These are phyloP conservation scores for Candida manassasensis DNA, from an alignment of 805 yeast species.

Conservation along the genomic window DNA sequence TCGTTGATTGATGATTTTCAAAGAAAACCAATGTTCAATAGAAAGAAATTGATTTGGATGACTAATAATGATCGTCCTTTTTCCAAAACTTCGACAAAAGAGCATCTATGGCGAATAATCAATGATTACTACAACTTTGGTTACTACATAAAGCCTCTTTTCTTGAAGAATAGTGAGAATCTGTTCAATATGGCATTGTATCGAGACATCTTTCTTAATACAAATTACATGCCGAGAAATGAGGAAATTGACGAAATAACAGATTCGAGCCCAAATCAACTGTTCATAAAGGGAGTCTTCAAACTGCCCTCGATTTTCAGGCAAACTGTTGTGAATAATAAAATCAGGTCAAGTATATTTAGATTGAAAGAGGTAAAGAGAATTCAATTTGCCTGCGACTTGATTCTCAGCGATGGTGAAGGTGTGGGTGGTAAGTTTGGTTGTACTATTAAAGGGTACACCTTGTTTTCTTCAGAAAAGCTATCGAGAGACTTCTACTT, in stretches of 20 bases:
- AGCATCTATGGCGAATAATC: conserved; percentile 50
- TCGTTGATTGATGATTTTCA: conserved; percentile 53
- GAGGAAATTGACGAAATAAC: conserved; percentile 7
- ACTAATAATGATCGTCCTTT: conserved; percentile 74
- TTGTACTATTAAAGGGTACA: conserved; percentile 69
- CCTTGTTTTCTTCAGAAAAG: conserved; percentile 54
- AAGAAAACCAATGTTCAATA: conserved; percentile 43
- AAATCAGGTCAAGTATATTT: conserved; percentile 28
- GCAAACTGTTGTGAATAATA: conserved; percentile 10
- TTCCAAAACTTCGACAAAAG: conserved; percentile 36
- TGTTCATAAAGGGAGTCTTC: conserved; percentile 5
- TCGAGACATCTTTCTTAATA: conserved; percentile 53
- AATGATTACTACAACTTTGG: conserved; percentile 54
- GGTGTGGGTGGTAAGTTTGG: conserved; percentile 35
- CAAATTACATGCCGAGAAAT: conserved; percentile 29
- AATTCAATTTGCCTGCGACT: conserved; percentile 55
- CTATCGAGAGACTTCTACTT: conserved; percentile 26
- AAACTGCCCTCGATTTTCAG: conserved; percentile 14
- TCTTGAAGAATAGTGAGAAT: conserved; percentile 32
- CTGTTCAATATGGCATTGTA: conserved; percentile 41
- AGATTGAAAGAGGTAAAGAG: conserved; percentile 60
- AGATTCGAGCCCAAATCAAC: conserved; percentile 3
- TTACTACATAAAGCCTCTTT: conserved; percentile 60
- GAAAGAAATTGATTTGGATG: conserved; percentile 61
- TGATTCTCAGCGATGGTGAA: conserved; percentile 49